Evolutionary conservation across 2,329 filamentous ascomycete species (phyloP).

Genomic region (Catunica adiposa): DNA sequence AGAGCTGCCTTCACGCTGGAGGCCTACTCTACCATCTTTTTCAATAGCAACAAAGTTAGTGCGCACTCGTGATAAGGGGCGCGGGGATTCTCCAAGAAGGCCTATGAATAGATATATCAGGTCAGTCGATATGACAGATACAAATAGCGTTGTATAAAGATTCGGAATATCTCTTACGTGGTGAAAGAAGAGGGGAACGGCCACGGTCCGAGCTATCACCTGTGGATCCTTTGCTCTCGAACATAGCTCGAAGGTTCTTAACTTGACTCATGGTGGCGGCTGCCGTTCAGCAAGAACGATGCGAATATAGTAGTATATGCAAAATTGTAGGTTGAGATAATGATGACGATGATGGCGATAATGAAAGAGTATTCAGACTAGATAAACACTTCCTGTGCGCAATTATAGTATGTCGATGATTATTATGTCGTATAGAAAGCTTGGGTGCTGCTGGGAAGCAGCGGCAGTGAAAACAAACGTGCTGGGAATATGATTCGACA

Average conservation of each 20-base stretch:
- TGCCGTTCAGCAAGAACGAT: background rate
- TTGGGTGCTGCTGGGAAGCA: background rate
- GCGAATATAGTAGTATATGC: background rate
- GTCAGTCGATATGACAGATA: constrained; percentile 12
- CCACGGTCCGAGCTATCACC: constrained; percentile 47
- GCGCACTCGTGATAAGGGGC: constrained; percentile 57
- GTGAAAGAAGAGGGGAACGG: constrained; percentile 42
- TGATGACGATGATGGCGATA: background rate
- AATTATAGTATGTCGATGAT: background rate
- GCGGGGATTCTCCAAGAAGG: constrained; percentile 29
- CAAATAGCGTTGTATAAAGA: constrained; percentile 15
- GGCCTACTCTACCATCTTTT: constrained; percentile 41
- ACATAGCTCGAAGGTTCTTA: constrained; percentile 63
- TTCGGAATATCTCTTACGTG: constrained; percentile 23
- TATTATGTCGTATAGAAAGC: background rate
- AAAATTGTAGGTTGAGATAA: background rate
- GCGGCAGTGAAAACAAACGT: background rate
- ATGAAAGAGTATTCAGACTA: background rate
- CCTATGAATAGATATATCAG: background rate
- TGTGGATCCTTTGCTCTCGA: constrained; percentile 53
- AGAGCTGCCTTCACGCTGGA: constrained; percentile 29
- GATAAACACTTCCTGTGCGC: background rate
- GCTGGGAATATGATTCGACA: background rate
- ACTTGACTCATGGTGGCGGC: constrained; percentile 46
- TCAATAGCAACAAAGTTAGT: constrained; percentile 62